phyloP scores from a whole-genome alignment of 2,329 filamentous ascomycete species.

The Pseudocercospora vitis region DNA sequence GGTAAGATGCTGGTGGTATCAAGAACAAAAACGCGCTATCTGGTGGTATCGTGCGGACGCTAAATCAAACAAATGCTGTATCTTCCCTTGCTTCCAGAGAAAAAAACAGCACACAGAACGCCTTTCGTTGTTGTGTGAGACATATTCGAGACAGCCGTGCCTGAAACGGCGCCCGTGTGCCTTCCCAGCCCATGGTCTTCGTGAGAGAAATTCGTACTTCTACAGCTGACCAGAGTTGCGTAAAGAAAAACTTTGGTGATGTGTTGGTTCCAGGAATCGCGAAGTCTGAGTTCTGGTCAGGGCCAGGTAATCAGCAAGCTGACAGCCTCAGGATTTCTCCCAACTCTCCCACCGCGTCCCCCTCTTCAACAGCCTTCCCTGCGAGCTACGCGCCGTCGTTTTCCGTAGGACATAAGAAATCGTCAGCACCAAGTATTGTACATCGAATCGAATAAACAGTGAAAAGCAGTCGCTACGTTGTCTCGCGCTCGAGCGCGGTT shows the following conservation, averaged over 20 bases:
- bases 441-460: slow-evolving; percentile 7
- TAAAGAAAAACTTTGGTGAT: neutral
- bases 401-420: neutral
- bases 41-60: slow-evolving; percentile 20
- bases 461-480: slow-evolving; percentile 7
- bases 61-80: slow-evolving; percentile 15
- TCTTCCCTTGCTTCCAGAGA: neutral
- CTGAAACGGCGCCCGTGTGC: neutral
- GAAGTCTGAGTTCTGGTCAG: no score
- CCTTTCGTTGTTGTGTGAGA: neutral
- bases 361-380: neutral
- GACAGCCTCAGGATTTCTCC: neutral
- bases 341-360: neutral
- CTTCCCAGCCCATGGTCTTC: slow-evolving; percentile 7
- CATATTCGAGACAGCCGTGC: neutral
- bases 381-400: neutral
- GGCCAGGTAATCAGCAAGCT: no score
- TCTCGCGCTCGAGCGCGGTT: slow-evolving; percentile 7
- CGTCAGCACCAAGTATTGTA: slow-evolving; percentile 8
- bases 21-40: slow-evolving; percentile 10
- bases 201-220: slow-evolving; percentile 1
- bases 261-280: neutral
- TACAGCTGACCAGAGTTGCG: neutral
- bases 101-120: neutral
- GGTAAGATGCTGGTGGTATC: slow-evolving; percentile 2